Percentiles rank a stretch among this genome's conserved stretches.
Evolutionary conservation across 129 eudicot genomes (phyloP).

Genomic region (Chrysanthemum makinoi): DNA sequence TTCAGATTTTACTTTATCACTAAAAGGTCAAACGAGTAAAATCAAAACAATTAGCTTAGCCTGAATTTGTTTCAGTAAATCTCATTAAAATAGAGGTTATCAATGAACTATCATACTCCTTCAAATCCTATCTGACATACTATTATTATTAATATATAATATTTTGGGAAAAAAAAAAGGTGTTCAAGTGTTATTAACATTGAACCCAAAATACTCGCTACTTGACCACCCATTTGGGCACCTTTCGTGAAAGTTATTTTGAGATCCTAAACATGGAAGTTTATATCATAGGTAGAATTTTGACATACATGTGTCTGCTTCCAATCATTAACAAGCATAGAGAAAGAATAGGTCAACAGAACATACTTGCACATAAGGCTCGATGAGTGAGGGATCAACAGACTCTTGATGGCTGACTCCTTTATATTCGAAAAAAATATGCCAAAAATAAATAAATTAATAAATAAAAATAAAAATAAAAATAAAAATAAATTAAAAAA

Average conservation of each 20-base stretch:
- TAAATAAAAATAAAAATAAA: too few species aligned
- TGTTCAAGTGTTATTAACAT: too few species aligned
- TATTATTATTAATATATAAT: too few species aligned
- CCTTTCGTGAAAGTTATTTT: not conserved
- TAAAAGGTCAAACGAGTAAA: not conserved
- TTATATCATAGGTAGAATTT: not conserved
- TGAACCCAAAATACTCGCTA: not conserved
- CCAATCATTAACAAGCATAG: constrained; percentile 9
- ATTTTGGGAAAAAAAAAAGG: too few species aligned
- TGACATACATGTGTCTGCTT: not conserved
- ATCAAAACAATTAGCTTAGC: too few species aligned
- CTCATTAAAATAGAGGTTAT: too few species aligned
- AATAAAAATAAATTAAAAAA: not conserved
- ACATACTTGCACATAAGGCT: constrained; percentile 79
- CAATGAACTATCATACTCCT: too few species aligned
- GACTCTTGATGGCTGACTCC: constrained; percentile 82
- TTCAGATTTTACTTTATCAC: not conserved
- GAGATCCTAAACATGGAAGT: too few species aligned
- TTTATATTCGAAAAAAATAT: constrained; percentile 17
- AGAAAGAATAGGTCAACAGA: constrained; percentile 6
- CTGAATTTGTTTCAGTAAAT: too few species aligned
- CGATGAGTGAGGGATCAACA: constrained; percentile 65
- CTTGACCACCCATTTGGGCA: constrained; percentile 9
- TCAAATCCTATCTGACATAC: too few species aligned
- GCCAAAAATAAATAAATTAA: not conserved